Evolutionary conservation across 1,139 yeast genomes (phyloP).

Genomic region (Scheffersomyces quercinus): DNA sequence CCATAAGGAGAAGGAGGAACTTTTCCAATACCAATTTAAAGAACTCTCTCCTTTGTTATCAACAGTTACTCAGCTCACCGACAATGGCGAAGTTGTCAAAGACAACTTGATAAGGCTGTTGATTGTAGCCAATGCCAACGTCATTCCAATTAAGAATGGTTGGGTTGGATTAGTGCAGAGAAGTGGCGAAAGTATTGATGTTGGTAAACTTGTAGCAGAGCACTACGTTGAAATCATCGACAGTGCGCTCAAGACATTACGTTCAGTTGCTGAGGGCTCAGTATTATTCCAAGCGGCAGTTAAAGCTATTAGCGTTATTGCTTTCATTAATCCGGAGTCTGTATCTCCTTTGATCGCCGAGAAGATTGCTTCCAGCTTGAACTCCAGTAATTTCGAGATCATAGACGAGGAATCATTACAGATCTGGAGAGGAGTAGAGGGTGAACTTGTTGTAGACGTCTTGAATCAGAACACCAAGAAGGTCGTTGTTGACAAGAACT

Average conservation of each 20-base stretch:
- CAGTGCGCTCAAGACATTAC: slow-evolving; percentile 12
- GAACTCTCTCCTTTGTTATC: slow-evolving; percentile 45
- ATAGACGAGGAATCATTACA: slow-evolving; percentile 35
- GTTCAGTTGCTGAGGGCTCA: slow-evolving; percentile 17
- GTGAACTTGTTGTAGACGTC: slow-evolving; percentile 68
- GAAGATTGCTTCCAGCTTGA: slow-evolving; percentile 43
- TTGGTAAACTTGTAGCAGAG: slow-evolving; percentile 56
- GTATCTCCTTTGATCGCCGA: slow-evolving; percentile 54
- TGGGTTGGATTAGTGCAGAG: slow-evolving; percentile 82
- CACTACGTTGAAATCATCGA: slow-evolving; percentile 37
- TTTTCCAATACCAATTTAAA: slow-evolving; percentile 18
- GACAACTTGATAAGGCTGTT: slow-evolving; percentile 43
- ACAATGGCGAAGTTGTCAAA: slow-evolving; percentile 19
- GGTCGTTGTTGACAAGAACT: slow-evolving; percentile 53
- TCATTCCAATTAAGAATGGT: slow-evolving; percentile 48
- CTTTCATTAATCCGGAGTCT: slow-evolving; percentile 67
- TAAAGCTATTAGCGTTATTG: slow-evolving; percentile 59
- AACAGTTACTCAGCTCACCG: slow-evolving; percentile 40
- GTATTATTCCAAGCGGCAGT: slow-evolving; percentile 47
- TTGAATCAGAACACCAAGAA: slow-evolving; percentile 42
- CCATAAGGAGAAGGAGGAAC: slow-evolving; percentile 17
- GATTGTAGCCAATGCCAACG: slow-evolving; percentile 55
- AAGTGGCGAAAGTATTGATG: slow-evolving; percentile 52
- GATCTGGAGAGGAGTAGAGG: slow-evolving; percentile 71
- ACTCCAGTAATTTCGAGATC: slow-evolving; percentile 27